Base-by-base conservation (phyloP, 2,329 filamentous ascomycete genomes). In the Trichothecium sympodiale region DNA sequence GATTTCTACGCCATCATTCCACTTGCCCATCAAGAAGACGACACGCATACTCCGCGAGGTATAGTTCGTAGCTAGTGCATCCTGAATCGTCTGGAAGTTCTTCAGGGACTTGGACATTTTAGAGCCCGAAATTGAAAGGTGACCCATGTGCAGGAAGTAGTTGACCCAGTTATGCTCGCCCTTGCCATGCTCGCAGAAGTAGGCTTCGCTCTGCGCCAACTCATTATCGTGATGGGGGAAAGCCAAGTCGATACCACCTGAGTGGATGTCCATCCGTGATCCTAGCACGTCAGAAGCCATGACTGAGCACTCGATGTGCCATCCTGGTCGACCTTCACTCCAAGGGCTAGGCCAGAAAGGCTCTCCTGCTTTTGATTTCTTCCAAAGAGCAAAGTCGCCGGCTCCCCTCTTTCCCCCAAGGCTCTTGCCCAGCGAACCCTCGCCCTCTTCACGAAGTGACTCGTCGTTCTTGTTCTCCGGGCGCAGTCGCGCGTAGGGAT, bases 61-160 rank as follows among this genome's bases (percentile, higher is more conserved):
- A 67, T 85, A 94, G 9, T 60, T 67, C 2, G 64, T 70, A 9
- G 60, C 61, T 7, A 96, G 62, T 0, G 88, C 87, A 54, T 93
- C 83, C 20, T 85, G 74, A 42, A 96, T 94, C 0, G 89, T 94
- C 29, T 86, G 86, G 57, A 95, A 95, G 57, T 95, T 96, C 65
- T 96, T 95, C 38, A 96, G 61, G 13, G 79, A 86, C 59, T 96
- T 96, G 38, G 82, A 89, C 89, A 96, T 96, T 57, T 96, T 96
- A 16, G 80, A 85, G 0, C 89, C 88, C 17, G 81, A 76, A 38
- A 96, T 95, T 5, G 57, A 60, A 33, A 95, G 61, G 54, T 96
- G 89, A 0, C 89, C 89, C 81, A 93, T 95, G 53, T 95, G 89
- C 13, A 95, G 54, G 61, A 95, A 96, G 61, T 95, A 94, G 54